Conservation (phyloP, 495 filamentous ascomycete genomes). For the Thermochaetoides thermophila region DNA sequence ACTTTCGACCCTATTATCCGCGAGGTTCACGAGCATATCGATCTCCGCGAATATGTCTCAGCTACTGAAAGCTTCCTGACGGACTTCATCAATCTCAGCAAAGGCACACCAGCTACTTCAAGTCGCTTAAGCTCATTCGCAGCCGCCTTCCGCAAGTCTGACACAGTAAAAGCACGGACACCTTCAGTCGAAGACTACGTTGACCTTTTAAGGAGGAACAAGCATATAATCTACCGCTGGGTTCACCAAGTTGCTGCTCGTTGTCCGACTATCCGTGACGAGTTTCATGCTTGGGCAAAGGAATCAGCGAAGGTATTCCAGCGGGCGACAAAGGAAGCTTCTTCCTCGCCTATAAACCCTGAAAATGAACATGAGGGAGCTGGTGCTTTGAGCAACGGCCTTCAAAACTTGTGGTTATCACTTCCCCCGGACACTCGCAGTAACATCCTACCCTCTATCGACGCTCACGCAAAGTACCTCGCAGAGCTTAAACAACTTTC, state of each 20-base stretch:
- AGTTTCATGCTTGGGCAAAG: conserved; percentile 30
- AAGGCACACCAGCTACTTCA: conserved; percentile 14
- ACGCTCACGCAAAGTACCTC: conserved; percentile 42
- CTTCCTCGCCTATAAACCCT: neutral
- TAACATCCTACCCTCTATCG: conserved; percentile 26
- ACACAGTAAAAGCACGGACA: conserved; percentile 5
- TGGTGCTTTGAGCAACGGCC: conserved; percentile 27
- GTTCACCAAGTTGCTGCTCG: conserved; percentile 46
- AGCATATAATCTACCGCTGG: conserved; percentile 41
- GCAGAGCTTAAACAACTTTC: conserved; percentile 32
- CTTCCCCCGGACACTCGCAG: conserved; percentile 26
- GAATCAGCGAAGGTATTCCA: conserved; percentile 18
- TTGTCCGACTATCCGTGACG: conserved; percentile 38
- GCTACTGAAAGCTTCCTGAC: conserved; percentile 43
- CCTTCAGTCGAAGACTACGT: conserved; percentile 51
- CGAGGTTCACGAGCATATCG: conserved; percentile 44
- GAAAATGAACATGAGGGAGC: conserved; percentile 12
- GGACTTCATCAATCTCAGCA: conserved; percentile 41
- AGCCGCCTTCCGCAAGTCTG: conserved; percentile 8
- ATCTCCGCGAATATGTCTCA: conserved; percentile 42
- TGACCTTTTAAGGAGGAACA: conserved; percentile 37
- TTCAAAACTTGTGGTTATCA: conserved; percentile 30
- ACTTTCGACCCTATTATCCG: conserved; percentile 56
- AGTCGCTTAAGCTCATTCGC: neutral
- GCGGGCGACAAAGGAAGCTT: neutral